Evolutionary conservation across 1,284 basidiomycete species (phyloP), one percentile per base, ranked within the genome.

Genomic region (Xerocomus nothofagi): DNA sequence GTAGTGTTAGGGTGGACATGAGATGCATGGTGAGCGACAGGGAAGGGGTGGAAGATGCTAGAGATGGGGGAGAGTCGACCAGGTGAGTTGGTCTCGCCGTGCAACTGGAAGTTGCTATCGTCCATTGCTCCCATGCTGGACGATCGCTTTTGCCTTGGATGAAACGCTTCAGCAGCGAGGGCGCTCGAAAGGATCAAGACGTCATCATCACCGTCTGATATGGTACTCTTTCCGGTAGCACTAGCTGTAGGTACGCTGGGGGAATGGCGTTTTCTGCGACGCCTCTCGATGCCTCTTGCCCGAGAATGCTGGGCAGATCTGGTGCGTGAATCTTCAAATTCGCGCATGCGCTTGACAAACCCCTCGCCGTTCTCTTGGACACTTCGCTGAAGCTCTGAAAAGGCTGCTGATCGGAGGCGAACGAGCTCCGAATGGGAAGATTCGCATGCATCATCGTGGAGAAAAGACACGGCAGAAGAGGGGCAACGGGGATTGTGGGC

Each of bases 291-390:
- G 33, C 68, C 71, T 48, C 68, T 73, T 36, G 68, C 61, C 42
- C 71, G 72, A 26, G 62, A 60, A 52, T 71, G 68, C 15, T 67
- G 61, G 36, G 63, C 61, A 27, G 69, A 64, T 59, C 69, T 68
- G 34, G 74, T 74, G 44, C 80, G 72, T 26, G 73, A 72, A 43
- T 73, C 68, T 63, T 88, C 85, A 61, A 80, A 83, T 55, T 86
- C 81, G 48, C 82, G 82, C 85, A 88, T 88, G 47, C 82, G 80
- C 47, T 72, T 76, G n/a, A 88, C 76, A 40, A 88, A 74, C 12
- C 81, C 79, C 57, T 87, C 84, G 24, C 80, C 82, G 54, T 73
- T 80, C 57, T 85, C 79, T 31, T 72, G 71, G 21, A 88, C 73
- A 52, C 78, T 84, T 58, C 76, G 73, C 42, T 75, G 80, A 29